Evolutionary conservation across 148 eudicot species (phyloP).

Genomic region (Amaranthus cruentus): DNA sequence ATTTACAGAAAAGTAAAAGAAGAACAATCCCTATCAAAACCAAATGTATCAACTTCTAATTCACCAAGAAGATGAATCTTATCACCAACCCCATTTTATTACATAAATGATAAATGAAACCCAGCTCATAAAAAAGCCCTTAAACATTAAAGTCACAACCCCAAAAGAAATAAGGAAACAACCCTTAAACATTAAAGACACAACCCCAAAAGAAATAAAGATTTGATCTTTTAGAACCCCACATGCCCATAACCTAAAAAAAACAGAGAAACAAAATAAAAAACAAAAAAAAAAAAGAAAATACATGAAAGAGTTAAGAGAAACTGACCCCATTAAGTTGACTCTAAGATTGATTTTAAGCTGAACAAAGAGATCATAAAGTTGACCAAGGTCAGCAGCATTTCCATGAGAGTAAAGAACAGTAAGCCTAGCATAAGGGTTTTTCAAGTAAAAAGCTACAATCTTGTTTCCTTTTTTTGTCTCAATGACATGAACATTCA

Average conservation of each 20-base stretch:
- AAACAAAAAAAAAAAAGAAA: not conserved
- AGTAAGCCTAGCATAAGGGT: slow-evolving; percentile 84
- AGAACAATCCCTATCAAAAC: slow-evolving; percentile 20
- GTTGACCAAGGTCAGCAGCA: slow-evolving; percentile 98
- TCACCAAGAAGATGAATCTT: not conserved
- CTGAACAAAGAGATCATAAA: slow-evolving; percentile 88
- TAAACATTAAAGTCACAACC: not conserved
- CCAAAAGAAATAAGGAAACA: not conserved
- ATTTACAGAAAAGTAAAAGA: slow-evolving; percentile 16
- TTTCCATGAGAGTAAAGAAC: slow-evolving; percentile 90
- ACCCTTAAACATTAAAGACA: not conserved
- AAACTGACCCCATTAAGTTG: slow-evolving; percentile 74
- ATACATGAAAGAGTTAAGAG: not conserved
- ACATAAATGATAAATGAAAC: not conserved
- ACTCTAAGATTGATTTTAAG: slow-evolving; percentile 94
- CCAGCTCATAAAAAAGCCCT: not conserved
- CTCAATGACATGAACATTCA: slow-evolving; percentile 61
- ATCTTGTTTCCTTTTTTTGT: slow-evolving; percentile 85
- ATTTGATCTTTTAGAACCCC: slow-evolving; percentile 3
- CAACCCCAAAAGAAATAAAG: not conserved
- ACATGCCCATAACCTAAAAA: slow-evolving; percentile 6
- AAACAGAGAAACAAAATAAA: not conserved
- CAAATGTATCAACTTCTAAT: not conserved
- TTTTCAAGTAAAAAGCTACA: slow-evolving; percentile 70
- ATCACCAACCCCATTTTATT: not conserved